Evolutionary conservation across 2,329 filamentous ascomycete genomes (phyloP).

Genomic region (Aspergillus piperis): DNA sequence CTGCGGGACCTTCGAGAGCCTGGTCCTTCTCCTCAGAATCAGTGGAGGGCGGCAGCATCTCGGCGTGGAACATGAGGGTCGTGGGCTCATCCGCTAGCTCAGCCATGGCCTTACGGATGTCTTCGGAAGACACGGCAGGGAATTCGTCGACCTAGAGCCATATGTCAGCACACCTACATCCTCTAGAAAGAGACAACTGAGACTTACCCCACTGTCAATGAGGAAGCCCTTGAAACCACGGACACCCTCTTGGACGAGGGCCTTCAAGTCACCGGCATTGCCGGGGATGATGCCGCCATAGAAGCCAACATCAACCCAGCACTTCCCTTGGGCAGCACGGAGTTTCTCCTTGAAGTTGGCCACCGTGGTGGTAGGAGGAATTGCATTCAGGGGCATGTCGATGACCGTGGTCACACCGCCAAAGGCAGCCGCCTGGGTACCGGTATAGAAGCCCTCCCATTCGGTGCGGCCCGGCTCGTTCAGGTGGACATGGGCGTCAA

Average conservation of each 20-base stretch:
- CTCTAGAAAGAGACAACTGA: not conserved
- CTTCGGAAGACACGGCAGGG: conserved; percentile 77
- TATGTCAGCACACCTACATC: conserved; percentile 15
- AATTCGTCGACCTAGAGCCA: conserved; percentile 80
- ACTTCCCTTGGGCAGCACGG: conserved; percentile 78
- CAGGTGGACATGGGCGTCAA: conserved; percentile 95
- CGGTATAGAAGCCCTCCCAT: conserved; percentile 98
- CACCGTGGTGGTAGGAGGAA: conserved; percentile 92
- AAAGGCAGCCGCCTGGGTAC: conserved; percentile 88
- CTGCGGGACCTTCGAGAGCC: conserved; percentile 69
- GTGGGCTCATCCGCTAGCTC: conserved; percentile 79
- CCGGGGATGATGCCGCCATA: conserved; percentile 94
- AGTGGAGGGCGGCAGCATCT: conserved; percentile 90
- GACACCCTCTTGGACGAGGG: conserved; percentile 80
- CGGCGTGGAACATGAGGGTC: conserved; percentile 97
- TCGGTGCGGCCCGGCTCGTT: conserved; percentile 96
- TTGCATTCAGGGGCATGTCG: conserved; percentile 97
- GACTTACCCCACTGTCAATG: conserved; percentile 88
- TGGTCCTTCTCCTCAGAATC: conserved; percentile 72
- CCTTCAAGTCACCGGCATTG: conserved; percentile 76
- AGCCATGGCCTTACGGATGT: conserved; percentile 77
- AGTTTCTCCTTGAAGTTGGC: conserved; percentile 81
- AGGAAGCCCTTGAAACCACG: conserved; percentile 97
- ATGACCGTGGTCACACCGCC: conserved; percentile 95
- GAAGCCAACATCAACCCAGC: conserved; percentile 99